Percentiles rank a stretch among this genome's conserved stretches.
Conservation (phyloP, 2,329 filamentous ascomycete species). For the Eutypa lata region DNA sequence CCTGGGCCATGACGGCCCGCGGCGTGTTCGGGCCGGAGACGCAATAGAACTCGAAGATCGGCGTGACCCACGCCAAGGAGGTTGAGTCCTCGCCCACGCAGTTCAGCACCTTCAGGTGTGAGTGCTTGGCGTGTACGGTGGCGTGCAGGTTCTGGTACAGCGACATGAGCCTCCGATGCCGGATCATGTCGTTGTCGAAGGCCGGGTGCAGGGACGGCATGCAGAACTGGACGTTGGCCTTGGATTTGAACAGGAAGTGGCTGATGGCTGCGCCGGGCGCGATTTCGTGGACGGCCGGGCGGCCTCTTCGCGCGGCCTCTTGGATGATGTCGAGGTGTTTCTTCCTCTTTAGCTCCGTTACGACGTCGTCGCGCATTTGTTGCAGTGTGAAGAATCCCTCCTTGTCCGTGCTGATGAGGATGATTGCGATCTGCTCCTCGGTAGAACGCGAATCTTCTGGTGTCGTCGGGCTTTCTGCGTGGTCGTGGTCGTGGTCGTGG, state of each 20-base stretch:
- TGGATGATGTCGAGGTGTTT: constrained; percentile 73
- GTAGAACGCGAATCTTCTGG: constrained; percentile 56
- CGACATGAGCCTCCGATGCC: constrained; percentile 71
- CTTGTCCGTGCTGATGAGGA: constrained; percentile 88
- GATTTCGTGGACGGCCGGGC: constrained; percentile 70
- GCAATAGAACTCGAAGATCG: constrained; percentile 90
- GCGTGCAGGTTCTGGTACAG: constrained; percentile 84
- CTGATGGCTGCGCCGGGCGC: constrained; percentile 75
- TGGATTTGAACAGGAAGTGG: constrained; percentile 95
- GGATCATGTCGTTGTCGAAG: constrained; percentile 56
- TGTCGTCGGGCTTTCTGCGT: constrained; percentile 40
- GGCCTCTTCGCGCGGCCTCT: constrained; percentile 65
- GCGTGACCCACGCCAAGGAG: constrained; percentile 86
- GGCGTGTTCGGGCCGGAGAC: constrained; percentile 76
- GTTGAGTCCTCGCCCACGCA: constrained; percentile 71
- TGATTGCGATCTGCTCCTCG: constrained; percentile 80
- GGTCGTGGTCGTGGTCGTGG: constrained; percentile 41
- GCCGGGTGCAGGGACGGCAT: constrained; percentile 78
- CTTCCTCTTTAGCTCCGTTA: constrained; percentile 70
- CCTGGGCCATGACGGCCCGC: constrained; percentile 69
- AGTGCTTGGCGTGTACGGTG: constrained; percentile 77
- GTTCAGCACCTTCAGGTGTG: constrained; percentile 84
- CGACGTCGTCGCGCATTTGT: constrained; percentile 62
- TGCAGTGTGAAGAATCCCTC: constrained; percentile 91
- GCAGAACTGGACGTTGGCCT: constrained; percentile 90